Base-by-base conservation (phyloP, 306 rosid species). In the Malus sylvestris region DNA sequence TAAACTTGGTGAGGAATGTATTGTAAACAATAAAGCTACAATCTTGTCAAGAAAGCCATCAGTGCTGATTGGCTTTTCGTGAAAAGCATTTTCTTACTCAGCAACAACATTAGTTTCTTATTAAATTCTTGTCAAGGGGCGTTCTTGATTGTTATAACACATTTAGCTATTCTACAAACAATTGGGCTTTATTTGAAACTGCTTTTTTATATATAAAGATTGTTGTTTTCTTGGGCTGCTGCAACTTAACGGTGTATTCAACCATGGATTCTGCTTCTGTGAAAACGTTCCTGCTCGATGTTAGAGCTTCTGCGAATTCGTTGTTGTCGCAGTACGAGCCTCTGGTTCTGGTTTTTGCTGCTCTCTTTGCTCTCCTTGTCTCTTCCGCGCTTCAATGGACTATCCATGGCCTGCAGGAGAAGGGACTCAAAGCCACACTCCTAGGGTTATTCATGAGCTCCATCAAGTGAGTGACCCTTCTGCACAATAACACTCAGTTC, bases 251-350 rank as follows among this genome's bases (percentile, higher is more conserved):
- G 11, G 42, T 19, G 8, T 38, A 2, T 60, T 60, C 63, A 55
- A 49, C 81, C 7, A 84, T 84, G 85, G 88, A 78, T 59, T 68
- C 84, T 40, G 45, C 12, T 18, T 62, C 84, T 3, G n/a, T 61
- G 65, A 76, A 73, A 3, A 73, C 79, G 40, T 30, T 81, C 32
- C 16, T 65, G 71, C 4, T 67, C 32, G 71, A 46, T 12, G 66
- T 49, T 30, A 52, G 86, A 75, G 76, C 79, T 46, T 67, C 77
- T 0, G 81, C 76, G 74, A 84, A 87, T 16, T 85, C 80, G 13
- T 77, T 44, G 70, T 22, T 87, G 32, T 78, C 81, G 4, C 52
- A 61, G 10, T 87, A 79, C 81, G 90, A 87, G 85, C 90, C 90
- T 52, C 83, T 87, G 72, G 80, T 80, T 71, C 90, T 87, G 75